phyloP scores from a whole-genome alignment of 208 protist genomes.

The Trypanosoma avium region DNA sequence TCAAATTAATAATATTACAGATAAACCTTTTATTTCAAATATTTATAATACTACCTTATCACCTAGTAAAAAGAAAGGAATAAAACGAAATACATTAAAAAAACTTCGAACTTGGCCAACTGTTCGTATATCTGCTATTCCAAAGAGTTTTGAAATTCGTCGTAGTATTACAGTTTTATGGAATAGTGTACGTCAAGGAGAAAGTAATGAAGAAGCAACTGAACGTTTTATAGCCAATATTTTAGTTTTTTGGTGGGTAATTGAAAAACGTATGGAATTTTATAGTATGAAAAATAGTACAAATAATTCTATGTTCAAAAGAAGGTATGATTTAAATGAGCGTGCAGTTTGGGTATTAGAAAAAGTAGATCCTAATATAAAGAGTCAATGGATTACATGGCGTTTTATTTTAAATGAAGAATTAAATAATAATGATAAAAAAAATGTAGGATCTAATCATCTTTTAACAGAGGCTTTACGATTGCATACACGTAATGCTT shows the following conservation, averaged over 20 bases:
- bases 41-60: background rate
- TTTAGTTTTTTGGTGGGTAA: constrained; percentile 54
- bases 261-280: constrained; percentile 32
- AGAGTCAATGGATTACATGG: constrained; percentile 28
- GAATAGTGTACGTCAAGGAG: constrained; percentile 49
- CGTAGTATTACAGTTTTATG: constrained; percentile 28
- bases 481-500: constrained; percentile 32
- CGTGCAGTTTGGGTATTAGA: constrained; percentile 13
- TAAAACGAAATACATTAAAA: background rate
- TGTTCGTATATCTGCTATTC: background rate
- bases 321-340: background rate
- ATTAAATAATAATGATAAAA: background rate
- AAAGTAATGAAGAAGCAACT: constrained; percentile 29
- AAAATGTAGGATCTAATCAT: background rate
- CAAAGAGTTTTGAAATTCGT: constrained; percentile 2
- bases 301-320: background rate
- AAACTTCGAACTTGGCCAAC: background rate
- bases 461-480: constrained; percentile 19
- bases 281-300: background rate
- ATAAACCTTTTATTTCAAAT: constrained; percentile 8
- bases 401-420: constrained; percentile 1
- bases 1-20: constrained; percentile 8
- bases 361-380: constrained; percentile 20
- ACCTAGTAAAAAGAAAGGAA: background rate
- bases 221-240: constrained; percentile 41